Conservation (phyloP, 2,329 filamentous ascomycete species). For the Huntiella moniliformis region DNA sequence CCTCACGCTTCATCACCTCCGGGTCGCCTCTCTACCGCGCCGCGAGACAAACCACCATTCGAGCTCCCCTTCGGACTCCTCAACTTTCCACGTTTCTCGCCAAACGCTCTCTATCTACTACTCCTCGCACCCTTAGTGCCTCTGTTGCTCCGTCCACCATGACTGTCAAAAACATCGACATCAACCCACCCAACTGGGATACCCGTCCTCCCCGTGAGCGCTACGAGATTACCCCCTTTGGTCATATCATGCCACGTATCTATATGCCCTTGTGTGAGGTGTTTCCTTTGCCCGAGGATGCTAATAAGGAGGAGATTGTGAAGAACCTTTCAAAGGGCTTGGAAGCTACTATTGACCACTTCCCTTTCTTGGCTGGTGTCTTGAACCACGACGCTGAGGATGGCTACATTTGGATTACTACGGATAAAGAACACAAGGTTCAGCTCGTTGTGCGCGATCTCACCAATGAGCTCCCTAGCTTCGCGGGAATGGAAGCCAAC, state of each 20-base stretch:
- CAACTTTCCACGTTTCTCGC: background rate
- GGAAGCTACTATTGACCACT: background rate
- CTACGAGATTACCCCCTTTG: conserved; percentile 6
- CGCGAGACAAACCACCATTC: background rate
- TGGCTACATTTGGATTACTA: background rate
- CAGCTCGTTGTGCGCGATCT: background rate
- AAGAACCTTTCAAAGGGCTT: background rate
- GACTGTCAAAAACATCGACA: background rate
- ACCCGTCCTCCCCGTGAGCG: background rate
- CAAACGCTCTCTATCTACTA: background rate
- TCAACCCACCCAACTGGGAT: conserved; percentile 4
- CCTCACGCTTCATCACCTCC: background rate
- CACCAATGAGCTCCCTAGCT: background rate
- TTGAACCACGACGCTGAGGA: background rate
- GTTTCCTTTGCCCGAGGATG: conserved; percentile 1
- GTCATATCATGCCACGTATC: conserved; percentile 7
- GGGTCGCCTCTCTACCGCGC: background rate
- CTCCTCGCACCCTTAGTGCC: background rate
- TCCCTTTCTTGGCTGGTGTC: conserved; percentile 1
- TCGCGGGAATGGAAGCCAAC: conserved; percentile 4
- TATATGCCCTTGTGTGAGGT: conserved; percentile 2
- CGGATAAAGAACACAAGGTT: background rate
- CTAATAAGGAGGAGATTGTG: background rate
- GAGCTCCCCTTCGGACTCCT: background rate
- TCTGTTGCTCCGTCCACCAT: background rate